Conservation (phyloP, 2,329 filamentous ascomycete species). For the Neospermospora avenae region DNA sequence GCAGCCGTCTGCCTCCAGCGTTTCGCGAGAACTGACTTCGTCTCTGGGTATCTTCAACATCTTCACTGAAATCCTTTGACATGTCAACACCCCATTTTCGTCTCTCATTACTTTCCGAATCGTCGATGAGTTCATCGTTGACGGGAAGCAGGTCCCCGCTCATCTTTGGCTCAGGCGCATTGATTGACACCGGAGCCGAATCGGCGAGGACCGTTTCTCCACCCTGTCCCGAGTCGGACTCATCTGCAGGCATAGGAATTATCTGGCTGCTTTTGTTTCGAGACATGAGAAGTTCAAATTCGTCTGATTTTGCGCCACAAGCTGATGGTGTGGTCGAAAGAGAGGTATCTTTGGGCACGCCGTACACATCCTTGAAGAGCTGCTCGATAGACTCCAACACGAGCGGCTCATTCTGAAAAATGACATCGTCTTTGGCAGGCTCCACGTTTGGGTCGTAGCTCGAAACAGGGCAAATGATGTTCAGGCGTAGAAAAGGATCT, state of each 20-base stretch:
- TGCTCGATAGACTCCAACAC: constrained; percentile 38
- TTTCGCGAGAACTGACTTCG: neutral
- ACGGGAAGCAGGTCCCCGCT: neutral
- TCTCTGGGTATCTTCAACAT: constrained; percentile 36
- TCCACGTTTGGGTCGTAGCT: constrained; percentile 73
- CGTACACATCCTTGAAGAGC: constrained; percentile 32
- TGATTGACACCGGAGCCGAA: neutral
- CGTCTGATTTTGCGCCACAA: constrained; percentile 7
- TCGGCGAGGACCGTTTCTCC: neutral
- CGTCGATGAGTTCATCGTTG: neutral
- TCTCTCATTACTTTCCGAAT: neutral
- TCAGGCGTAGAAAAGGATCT: constrained; percentile 60
- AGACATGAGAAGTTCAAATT: constrained; percentile 29
- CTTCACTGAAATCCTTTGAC: constrained; percentile 45
- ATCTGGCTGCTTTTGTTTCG: neutral
- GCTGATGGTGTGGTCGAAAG: neutral
- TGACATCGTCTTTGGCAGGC: constrained; percentile 67
- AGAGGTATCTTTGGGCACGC: constrained; percentile 12
- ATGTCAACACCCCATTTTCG: constrained; percentile 40
- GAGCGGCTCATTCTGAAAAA: constrained; percentile 56
- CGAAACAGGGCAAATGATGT: constrained; percentile 57
- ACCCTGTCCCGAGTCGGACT: neutral
- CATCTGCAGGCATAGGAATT: neutral
- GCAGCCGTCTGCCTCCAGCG: neutral
- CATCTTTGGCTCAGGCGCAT: neutral